These are phyloP conservation scores for Ceratocystis papillata DNA, from an alignment of 2,329 filamentous ascomycete genomes.

Conservation along the genomic window DNA sequence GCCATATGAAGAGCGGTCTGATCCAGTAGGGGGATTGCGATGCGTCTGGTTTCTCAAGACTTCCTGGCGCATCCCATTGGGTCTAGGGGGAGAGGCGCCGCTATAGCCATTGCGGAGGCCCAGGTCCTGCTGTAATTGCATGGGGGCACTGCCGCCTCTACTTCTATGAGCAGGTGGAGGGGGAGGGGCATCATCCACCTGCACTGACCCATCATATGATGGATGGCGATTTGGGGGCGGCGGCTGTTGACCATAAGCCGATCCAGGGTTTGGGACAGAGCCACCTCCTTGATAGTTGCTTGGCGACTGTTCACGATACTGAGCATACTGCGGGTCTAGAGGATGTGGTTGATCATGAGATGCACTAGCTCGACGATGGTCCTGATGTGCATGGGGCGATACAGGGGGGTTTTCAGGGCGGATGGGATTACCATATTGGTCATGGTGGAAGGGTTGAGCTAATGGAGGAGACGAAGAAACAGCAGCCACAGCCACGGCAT, in stretches of 20 bases:
- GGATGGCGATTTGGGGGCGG: constrained; percentile 34
- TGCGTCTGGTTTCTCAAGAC: constrained; percentile 49
- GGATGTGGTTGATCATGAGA: not conserved
- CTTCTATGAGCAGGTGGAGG: constrained; percentile 47
- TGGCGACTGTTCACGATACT: not conserved
- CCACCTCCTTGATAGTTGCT: not conserved
- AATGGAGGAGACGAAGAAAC: constrained; percentile 28
- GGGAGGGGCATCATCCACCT: constrained; percentile 38
- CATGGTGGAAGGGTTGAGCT: not conserved
- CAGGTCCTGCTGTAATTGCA: constrained; percentile 10
- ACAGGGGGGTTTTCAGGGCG: not conserved
- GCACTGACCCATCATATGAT: constrained; percentile 46
- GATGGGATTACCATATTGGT: not conserved
- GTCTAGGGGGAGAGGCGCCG: constrained; percentile 33
- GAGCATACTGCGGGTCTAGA: not conserved
- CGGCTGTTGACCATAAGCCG: constrained; percentile 13
- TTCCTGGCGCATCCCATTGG: constrained; percentile 46
- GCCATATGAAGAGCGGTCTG: constrained; percentile 33
- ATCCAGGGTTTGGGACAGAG: not conserved
- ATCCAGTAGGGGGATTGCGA: constrained; percentile 36
- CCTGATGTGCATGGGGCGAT: constrained; percentile 4
- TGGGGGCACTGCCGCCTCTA: constrained; percentile 23
- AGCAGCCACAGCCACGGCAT: constrained; percentile 30
- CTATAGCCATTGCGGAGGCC: constrained; percentile 32
- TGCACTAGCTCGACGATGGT: not conserved